phyloP scores from a whole-genome alignment of 2,329 filamentous ascomycete genomes.

The Xylariaceae sp. region DNA sequence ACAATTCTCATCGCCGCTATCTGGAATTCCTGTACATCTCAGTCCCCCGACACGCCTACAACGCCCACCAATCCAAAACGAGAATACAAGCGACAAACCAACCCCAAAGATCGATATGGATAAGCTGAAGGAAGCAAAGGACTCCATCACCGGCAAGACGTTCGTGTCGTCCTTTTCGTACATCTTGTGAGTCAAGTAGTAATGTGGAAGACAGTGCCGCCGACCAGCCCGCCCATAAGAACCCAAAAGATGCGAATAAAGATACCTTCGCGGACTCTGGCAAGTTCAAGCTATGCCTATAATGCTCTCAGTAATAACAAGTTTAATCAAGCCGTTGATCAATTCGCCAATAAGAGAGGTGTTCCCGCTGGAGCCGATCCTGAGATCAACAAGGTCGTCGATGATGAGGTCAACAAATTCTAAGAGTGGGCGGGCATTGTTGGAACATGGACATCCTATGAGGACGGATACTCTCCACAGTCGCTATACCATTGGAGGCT shows the following conservation, averaged over 20 bases:
- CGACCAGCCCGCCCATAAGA: slow-evolving; percentile 27
- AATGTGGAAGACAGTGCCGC: slow-evolving; percentile 20
- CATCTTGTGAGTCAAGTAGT: background rate
- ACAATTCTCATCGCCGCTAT: too few species aligned
- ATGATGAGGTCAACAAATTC: slow-evolving; percentile 32
- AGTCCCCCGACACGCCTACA: background rate
- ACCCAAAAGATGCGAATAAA: slow-evolving; percentile 27
- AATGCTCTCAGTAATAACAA: background rate
- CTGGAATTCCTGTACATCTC: too few species aligned
- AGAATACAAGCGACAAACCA: background rate
- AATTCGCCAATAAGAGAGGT: slow-evolving; percentile 32
- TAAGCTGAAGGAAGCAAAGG: slow-evolving; percentile 30
- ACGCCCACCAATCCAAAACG: background rate
- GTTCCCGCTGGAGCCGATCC: slow-evolving; percentile 29
- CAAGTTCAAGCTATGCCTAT: slow-evolving; percentile 15
- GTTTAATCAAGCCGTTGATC: slow-evolving; percentile 25
- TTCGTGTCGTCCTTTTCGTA: background rate
- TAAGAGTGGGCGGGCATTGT: background rate
- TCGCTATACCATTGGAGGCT: background rate
- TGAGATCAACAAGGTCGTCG: slow-evolving; percentile 34
- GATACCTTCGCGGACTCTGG: slow-evolving; percentile 33
- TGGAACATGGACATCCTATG: too few species aligned
- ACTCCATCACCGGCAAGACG: slow-evolving; percentile 29
- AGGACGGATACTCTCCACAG: background rate
- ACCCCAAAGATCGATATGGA: slow-evolving; percentile 16